Evolutionary conservation across 2,329 filamentous ascomycete species (phyloP), one percentile per base, ranked within the genome.

Genomic region (Lasiodiplodia theobromae): DNA sequence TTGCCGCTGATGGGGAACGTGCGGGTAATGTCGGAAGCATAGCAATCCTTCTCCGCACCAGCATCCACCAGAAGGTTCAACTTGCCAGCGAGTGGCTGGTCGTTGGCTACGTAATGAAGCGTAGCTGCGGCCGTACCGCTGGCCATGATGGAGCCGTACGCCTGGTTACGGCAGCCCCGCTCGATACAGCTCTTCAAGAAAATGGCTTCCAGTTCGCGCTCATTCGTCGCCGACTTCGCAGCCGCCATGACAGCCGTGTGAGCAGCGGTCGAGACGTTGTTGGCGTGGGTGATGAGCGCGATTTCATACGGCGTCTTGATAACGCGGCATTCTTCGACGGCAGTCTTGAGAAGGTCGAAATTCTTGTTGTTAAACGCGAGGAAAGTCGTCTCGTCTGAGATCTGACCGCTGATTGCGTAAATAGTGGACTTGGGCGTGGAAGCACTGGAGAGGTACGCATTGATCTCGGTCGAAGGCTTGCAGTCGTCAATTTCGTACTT

Each of bases 251-350:
- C 91, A 34, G 86, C 87, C 54, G 87, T 85, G 79, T 98, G 96
- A 0, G 92, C 96, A 40, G 86, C 84, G 1, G 91, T 90, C 3
- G 93, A 94, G 71, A 98, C 89, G 52, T 86, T 87, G 76, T 94
- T 96, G 40, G 96, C 95, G 69, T 89, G 89, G 18, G 91, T 89
- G 74, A 98, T 91, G 72, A 96, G 87, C 4, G 88, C 89, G 65
- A 98, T 86, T 77, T 99, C 95, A 77, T 96, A 93, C n/a, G 87
- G 85, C 57, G 92, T 90, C 82, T 98, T 98, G 79, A 92, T 85
- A 1, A 95, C 91, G 38, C 95, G 91, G 25, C 91, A 90, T 67
- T 88, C 86, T 76, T 97, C 91, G 80, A 97, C 94, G 62, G 92
- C 92, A 1, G 77, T 72, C 75, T 91, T 85, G 25, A 87, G 77